A percentile compares a stretch with the other conserved stretches of the same genome.
Evolutionary conservation across 495 filamentous ascomycete species (phyloP).

Genomic region (Bacidia gigantensis): DNA sequence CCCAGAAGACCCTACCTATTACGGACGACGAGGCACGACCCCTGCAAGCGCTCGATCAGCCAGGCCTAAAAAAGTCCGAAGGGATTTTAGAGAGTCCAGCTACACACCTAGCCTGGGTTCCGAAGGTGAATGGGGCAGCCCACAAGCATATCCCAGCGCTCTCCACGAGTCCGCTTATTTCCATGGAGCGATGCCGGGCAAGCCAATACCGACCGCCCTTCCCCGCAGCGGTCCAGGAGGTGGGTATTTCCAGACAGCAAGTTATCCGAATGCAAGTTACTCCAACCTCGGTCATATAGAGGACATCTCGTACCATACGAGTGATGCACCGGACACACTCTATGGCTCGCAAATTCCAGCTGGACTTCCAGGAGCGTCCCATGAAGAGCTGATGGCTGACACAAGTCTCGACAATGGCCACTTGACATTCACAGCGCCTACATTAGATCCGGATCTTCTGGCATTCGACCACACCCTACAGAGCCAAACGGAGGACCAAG

Average conservation of each 20-base stretch:
- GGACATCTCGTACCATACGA: conserved; percentile 37
- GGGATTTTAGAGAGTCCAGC: conserved; percentile 12
- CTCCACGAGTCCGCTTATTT: conserved; percentile 39
- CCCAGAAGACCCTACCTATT: conserved; percentile 20
- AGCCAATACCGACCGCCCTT: conserved; percentile 42
- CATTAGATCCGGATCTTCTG: conserved; percentile 19
- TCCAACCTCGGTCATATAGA: conserved; percentile 29
- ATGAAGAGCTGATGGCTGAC: conserved; percentile 39
- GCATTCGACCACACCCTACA: conserved; percentile 20
- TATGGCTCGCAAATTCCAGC: conserved; percentile 21
- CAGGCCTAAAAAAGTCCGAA: conserved; percentile 18
- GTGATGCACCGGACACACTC: conserved; percentile 21
- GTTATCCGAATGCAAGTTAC: conserved; percentile 28
- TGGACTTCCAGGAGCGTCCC: conserved; percentile 39
- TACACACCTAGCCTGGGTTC: conserved; percentile 12
- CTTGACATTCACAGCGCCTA: conserved; percentile 6
- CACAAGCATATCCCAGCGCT: conserved; percentile 4
- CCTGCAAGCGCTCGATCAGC: conserved; percentile 22
- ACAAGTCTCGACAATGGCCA: conserved; percentile 17
- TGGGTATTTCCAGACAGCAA: conserved; percentile 50
- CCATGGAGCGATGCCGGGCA: conserved; percentile 47
- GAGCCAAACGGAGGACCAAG: conserved; percentile 6
- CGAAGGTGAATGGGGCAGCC: conserved; percentile 14
- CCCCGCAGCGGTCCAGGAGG: conserved; percentile 33
- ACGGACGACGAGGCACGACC: conserved; percentile 18